Evolutionary conservation across 805 yeast species (phyloP), one percentile per base, ranked within the genome.

Genomic region (Cyberlindnera xylosilytica): DNA sequence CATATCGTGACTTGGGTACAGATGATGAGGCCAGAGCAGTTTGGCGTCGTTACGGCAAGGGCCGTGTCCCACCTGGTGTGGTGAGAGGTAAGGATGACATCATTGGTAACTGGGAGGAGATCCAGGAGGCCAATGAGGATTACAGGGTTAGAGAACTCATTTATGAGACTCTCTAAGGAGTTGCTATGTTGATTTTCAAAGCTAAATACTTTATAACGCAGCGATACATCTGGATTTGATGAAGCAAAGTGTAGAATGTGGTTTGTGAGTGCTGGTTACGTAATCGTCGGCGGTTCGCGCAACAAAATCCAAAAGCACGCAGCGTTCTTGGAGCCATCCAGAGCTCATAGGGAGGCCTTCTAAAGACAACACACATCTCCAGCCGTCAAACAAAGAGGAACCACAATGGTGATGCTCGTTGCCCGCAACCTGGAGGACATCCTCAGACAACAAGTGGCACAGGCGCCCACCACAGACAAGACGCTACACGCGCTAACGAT

Each of bases 101-200:
- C 45, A 81, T 89, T 49, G 96, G 96, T 2, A 84, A 87, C 59
- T 86, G 86, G 83, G 79, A 81, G 56, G 95, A 83, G 53, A 76
- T 89, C 43, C 91, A 86, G 41, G 93, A 87, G 36, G 89, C 89
- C 32, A 87, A 87, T 60, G 97, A 89, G 61, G 83, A 81, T 38
- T 83, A 82, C 57, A 74, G 73, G 41, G 75, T 86, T 36, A 66
- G 76, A 39, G 80, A 80, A 41, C 62, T 83, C 34, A 72, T 85
- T 26, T 83, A 79, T 51, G 89, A 83, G 57, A 76, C 82, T 13
- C 68, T 78, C 38, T 81, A 52, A 56, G 16, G 15, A n/a, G n/a
- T n/a, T n/a, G n/a, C n/a, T n/a, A n/a, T n/a, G n/a, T n/a, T n/a
- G n/a, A n/a, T n/a, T n/a, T n/a, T n/a, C n/a, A n/a, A n/a, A n/a